These are phyloP conservation scores for Pseudopediastrum boryanum DNA, from an alignment of 139 green algal species.

Conservation along the genomic window DNA sequence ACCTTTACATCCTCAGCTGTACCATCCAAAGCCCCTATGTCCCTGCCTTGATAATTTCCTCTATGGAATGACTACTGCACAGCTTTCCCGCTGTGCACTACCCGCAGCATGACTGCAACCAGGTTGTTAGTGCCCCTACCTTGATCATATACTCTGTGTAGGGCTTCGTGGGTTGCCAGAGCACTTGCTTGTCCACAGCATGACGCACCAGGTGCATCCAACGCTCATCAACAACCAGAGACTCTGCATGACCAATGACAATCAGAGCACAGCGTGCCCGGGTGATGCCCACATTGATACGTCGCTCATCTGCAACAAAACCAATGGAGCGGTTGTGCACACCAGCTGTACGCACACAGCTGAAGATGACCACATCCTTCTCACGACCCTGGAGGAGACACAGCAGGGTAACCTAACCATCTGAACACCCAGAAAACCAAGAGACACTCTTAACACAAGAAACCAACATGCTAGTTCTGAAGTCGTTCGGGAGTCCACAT, in stretches of 20 bases:
- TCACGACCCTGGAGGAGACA: conserved; percentile 75
- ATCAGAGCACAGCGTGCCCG: conserved; percentile 79
- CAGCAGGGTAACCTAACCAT: no score
- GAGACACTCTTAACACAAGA: no score
- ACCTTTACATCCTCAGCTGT: neutral
- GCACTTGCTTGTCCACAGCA: conserved; percentile 24
- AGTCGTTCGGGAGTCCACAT: no score
- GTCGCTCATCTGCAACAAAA: conserved; percentile 87
- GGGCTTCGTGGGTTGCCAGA: conserved; percentile 33
- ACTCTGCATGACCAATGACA: conserved; percentile 75
- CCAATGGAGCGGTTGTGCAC: conserved; percentile 59
- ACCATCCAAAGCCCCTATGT: neutral
- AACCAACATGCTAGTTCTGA: no score
- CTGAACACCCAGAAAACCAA: no score
- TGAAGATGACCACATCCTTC: conserved; percentile 92
- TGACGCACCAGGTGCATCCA: conserved; percentile 55
- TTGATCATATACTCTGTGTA: conserved; percentile 40
- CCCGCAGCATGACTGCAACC: neutral
- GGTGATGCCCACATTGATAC: conserved; percentile 93
- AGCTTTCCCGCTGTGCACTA: neutral
- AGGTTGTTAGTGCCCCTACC: neutral
- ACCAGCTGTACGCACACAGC: conserved; percentile 60
- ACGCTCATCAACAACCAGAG: conserved; percentile 57
- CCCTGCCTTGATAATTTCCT: no score
- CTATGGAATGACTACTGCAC: neutral